Percentiles rank a stretch among this genome's conserved stretches.
phyloP scores from a whole-genome alignment of 2,329 filamentous ascomycete genomes.

The Ilyonectria robusta region DNA sequence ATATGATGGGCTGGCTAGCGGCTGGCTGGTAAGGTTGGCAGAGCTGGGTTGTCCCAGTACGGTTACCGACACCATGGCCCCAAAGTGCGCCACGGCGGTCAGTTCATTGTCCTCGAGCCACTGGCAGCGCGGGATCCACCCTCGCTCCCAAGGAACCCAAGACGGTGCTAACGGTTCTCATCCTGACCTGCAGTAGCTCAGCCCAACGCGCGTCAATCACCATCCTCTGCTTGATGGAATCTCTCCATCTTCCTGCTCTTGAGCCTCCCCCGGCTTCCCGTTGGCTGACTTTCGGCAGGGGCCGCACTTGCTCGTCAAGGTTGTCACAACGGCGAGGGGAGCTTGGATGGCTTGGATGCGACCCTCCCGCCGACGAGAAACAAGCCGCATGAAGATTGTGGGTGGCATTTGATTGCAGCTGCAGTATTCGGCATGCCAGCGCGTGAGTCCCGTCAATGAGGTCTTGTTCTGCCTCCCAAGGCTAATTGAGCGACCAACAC shows the following conservation, averaged over 20 bases:
- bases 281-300: slow-evolving; percentile 24
- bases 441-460: slow-evolving; percentile 16
- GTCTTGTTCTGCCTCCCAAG: neutral
- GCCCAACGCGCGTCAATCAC: slow-evolving; percentile 35
- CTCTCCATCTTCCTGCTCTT: slow-evolving; percentile 11
- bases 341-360: neutral
- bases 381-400: slow-evolving; percentile 23
- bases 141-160: slow-evolving; percentile 20
- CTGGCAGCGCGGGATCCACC: slow-evolving; percentile 12
- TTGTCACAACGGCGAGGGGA: slow-evolving; percentile 5
- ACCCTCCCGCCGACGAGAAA: slow-evolving; percentile 16
- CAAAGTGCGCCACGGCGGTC: slow-evolving; percentile 37
- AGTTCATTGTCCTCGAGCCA: slow-evolving; percentile 29
- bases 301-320: slow-evolving; percentile 13
- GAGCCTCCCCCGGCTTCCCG: slow-evolving; percentile 13
- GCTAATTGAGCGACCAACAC: neutral
- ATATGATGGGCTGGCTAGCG: neutral
- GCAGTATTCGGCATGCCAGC: slow-evolving; percentile 9
- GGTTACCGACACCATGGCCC: slow-evolving; percentile 45
- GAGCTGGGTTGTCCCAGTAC: slow-evolving; percentile 24
- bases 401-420: slow-evolving; percentile 25
- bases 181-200: slow-evolving; percentile 42
- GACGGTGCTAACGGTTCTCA: slow-evolving; percentile 42
- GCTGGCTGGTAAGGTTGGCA: slow-evolving; percentile 1
- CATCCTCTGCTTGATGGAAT: slow-evolving; percentile 9